Conservation (phyloP, 345 rosid genomes). For the Eucalyptus curtisii region DNA sequence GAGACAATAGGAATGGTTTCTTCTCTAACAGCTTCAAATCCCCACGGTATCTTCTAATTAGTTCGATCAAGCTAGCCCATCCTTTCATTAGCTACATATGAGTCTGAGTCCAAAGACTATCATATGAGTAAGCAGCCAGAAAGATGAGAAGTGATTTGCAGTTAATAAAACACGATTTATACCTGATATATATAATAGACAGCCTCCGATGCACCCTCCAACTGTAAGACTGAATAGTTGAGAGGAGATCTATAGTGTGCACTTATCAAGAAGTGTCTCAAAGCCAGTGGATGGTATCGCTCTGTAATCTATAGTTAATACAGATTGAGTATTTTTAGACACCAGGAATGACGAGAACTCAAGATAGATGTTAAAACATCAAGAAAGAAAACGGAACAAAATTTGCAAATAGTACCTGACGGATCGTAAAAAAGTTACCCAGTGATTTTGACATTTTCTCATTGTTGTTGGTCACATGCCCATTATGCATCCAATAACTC, state of each 20-base stretch:
- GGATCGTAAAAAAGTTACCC: background rate
- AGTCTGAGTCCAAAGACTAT: background rate
- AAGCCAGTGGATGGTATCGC: slow-evolving; percentile 70
- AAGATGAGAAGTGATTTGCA: background rate
- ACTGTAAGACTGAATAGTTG: slow-evolving; percentile 39
- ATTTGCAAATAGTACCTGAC: background rate
- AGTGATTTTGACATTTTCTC: background rate
- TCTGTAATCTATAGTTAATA: slow-evolving; percentile 85
- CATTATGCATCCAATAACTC: background rate
- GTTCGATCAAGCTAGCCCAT: background rate
- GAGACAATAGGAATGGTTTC: background rate
- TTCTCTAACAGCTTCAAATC: background rate
- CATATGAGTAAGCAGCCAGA: background rate
- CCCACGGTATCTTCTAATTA: background rate
- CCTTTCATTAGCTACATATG: background rate
- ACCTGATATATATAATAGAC: slow-evolving; percentile 85
- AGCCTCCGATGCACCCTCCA: slow-evolving; percentile 66
- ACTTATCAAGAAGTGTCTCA: slow-evolving; percentile 75
- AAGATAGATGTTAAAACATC: background rate
- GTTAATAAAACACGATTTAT: background rate
- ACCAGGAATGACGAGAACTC: slow-evolving; percentile 40
- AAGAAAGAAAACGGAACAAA: background rate
- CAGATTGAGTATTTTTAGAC: slow-evolving; percentile 80
- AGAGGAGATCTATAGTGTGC: slow-evolving; percentile 86
- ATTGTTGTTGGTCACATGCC: background rate